These are phyloP conservation scores for Coniochaeta pulveracea DNA, from an alignment of 2,329 filamentous ascomycete species.

Conservation along the genomic window DNA sequence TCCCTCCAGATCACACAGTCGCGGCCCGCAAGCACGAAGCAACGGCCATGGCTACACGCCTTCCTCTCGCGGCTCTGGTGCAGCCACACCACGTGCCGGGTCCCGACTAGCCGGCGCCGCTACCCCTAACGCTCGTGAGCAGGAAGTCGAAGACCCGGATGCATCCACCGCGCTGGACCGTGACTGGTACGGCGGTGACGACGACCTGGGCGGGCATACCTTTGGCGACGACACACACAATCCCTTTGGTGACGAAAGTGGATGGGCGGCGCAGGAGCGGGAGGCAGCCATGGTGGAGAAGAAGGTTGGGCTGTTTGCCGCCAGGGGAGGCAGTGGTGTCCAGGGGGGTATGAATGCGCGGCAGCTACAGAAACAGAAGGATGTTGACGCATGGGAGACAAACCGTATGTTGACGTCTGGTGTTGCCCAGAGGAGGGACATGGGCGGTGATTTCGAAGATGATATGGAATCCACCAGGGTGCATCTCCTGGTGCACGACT, in stretches of 20 bases:
- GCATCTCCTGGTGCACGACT: conserved; percentile 84
- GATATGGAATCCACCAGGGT: conserved; percentile 85
- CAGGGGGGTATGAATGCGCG: conserved; percentile 51
- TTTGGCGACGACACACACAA: conserved; percentile 92
- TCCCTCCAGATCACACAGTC: conserved; percentile 27
- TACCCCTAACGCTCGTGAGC: conserved; percentile 36
- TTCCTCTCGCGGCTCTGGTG: conserved; percentile 14
- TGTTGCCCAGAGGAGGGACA: conserved; percentile 79
- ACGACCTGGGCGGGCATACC: conserved; percentile 72
- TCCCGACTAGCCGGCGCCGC: conserved; percentile 18
- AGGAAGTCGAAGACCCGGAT: conserved; percentile 47
- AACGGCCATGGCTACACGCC: conserved; percentile 8
- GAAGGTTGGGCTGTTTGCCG: conserved; percentile 55
- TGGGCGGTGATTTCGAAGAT: conserved; percentile 72
- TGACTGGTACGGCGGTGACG: conserved; percentile 87
- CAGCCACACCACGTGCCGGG: conserved; percentile 16
- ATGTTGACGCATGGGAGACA: conserved; percentile 96
- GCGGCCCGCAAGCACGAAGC: conserved; percentile 18
- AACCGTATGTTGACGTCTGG: conserved; percentile 97
- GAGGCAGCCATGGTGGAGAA: conserved; percentile 69
- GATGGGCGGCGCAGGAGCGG: conserved; percentile 60
- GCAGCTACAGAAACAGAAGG: conserved; percentile 76
- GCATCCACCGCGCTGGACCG: conserved; percentile 62
- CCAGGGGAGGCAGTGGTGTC: conserved; percentile 9
- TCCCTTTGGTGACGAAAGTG: conserved; percentile 70